Percentiles rank a stretch among this genome's conserved stretches.
Conservation (phyloP, 2,329 filamentous ascomycete species). For the Mycogone perniciosa region DNA sequence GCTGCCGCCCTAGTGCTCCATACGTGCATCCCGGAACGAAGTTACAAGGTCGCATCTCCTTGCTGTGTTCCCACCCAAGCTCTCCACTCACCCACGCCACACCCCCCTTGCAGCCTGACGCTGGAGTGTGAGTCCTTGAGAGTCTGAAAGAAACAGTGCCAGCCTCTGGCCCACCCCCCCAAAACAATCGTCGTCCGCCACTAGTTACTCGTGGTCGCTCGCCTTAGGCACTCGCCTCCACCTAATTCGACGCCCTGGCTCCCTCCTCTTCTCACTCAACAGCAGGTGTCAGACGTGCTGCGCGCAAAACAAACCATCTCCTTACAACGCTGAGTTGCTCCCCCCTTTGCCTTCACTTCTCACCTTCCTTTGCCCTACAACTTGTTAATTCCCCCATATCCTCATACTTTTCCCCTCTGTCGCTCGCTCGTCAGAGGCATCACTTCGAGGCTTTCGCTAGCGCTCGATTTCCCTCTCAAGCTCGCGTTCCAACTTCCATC, state of each 20-base stretch:
- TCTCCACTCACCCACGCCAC: background rate
- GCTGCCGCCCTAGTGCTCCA: too few relatives aligned
- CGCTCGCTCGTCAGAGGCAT: constrained; percentile 20
- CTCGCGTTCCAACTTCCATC: constrained; percentile 10
- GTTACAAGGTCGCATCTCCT: too few relatives aligned
- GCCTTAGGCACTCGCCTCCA: constrained; percentile 11
- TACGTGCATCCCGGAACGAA: too few relatives aligned
- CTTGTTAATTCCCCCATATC: constrained; percentile 9
- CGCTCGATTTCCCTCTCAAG: constrained; percentile 32
- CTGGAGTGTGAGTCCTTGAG: background rate
- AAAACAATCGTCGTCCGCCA: constrained; percentile 6
- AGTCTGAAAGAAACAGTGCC: background rate
- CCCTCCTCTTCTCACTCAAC: background rate
- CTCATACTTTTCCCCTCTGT: constrained; percentile 20
- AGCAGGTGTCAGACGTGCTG: constrained; percentile 20
- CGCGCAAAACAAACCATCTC: constrained; percentile 24
- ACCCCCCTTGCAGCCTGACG: background rate
- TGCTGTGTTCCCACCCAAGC: background rate
- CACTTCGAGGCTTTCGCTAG: constrained; percentile 43
- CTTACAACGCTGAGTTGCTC: constrained; percentile 16
- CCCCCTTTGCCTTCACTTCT: constrained; percentile 10
- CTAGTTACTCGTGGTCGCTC: background rate
- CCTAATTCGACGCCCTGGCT: constrained; percentile 10
- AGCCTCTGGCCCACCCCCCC: background rate
- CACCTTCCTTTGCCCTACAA: constrained; percentile 15